These are phyloP conservation scores for Postia placenta DNA, from an alignment of 768 basidiomycete genomes.

Conservation along the genomic window DNA sequence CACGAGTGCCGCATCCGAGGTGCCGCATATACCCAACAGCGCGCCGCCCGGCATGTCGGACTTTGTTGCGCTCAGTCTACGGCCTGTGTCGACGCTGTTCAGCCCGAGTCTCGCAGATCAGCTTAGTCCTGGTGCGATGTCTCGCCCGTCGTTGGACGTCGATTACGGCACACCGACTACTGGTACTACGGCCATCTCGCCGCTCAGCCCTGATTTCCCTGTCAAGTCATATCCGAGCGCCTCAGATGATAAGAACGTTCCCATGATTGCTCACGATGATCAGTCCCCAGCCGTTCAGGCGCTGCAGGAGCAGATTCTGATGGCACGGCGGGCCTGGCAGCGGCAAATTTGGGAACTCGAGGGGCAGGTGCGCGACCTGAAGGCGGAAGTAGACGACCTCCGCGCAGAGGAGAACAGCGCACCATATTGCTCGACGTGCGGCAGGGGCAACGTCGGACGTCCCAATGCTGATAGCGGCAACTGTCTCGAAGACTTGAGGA, in stretches of 20 bases:
- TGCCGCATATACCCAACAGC: constrained; percentile 39
- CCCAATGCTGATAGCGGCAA: constrained; percentile 1
- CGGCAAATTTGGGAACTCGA: constrained; percentile 72
- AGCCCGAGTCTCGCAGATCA: constrained; percentile 58
- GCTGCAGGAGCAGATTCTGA: constrained; percentile 56
- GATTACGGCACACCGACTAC: constrained; percentile 50
- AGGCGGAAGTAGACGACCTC: constrained; percentile 58
- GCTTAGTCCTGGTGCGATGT: constrained; percentile 20
- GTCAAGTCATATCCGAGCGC: constrained; percentile 11
- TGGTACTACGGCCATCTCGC: constrained; percentile 38
- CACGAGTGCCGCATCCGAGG: constrained; percentile 6
- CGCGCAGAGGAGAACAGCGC: constrained; percentile 32
- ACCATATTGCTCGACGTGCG: constrained; percentile 56
- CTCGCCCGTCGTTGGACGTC: constrained; percentile 31
- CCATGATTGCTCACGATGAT: constrained; percentile 28
- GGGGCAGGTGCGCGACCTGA: constrained; percentile 64
- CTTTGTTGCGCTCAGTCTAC: constrained; percentile 62
- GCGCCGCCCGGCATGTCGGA: constrained; percentile 59
- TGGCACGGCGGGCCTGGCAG: constrained; percentile 61
- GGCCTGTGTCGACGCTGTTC: constrained; percentile 74
- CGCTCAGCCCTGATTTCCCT: constrained; percentile 37
- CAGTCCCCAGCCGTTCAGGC: constrained; percentile 41
- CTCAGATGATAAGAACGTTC: constrained; percentile 25
- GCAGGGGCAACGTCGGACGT: constrained; percentile 34
- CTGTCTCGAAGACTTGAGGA: constrained; percentile 18